Evolutionary conservation across 2,329 filamentous ascomycete species (phyloP).

Genomic region (Fonsecaea erecta): DNA sequence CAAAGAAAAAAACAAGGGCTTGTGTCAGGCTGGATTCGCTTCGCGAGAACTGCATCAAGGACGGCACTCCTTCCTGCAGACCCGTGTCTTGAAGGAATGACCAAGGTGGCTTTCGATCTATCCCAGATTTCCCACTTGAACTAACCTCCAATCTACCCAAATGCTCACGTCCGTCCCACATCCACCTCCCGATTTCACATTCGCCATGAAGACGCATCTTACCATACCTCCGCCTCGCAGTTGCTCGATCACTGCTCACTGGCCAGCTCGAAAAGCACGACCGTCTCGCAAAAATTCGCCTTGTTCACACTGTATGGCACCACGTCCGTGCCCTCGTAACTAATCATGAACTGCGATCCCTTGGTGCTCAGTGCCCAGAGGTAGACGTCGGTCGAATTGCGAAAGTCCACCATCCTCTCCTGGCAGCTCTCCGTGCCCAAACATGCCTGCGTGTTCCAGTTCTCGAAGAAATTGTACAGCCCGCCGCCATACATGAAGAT

Average conservation of each 20-base stretch:
- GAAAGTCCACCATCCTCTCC: slow-evolving; percentile 35
- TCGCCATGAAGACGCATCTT: not conserved
- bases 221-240: no score
- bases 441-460: slow-evolving; percentile 49
- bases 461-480: slow-evolving; percentile 67
- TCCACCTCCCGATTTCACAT: not conserved
- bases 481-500: slow-evolving; percentile 67
- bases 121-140: not conserved
- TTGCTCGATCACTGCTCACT: slow-evolving; percentile 16
- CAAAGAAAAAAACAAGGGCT: not conserved
- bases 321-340: slow-evolving; percentile 32
- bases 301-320: slow-evolving; percentile 35
- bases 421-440: slow-evolving; percentile 39
- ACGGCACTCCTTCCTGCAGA: not conserved
- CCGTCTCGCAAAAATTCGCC: slow-evolving; percentile 34
- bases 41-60: not conserved
- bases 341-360: slow-evolving; percentile 35
- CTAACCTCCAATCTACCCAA: not conserved
- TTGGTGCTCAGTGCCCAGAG: slow-evolving; percentile 36
- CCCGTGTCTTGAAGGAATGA: not conserved
- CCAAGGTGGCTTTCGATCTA: not conserved
- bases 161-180: not conserved
- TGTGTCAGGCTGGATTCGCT: not conserved
- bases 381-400: slow-evolving; percentile 33
- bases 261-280: slow-evolving; percentile 34